These are phyloP conservation scores for Hemileccinum hortonii DNA, from an alignment of 1,284 basidiomycete species.

Conservation along the genomic window DNA sequence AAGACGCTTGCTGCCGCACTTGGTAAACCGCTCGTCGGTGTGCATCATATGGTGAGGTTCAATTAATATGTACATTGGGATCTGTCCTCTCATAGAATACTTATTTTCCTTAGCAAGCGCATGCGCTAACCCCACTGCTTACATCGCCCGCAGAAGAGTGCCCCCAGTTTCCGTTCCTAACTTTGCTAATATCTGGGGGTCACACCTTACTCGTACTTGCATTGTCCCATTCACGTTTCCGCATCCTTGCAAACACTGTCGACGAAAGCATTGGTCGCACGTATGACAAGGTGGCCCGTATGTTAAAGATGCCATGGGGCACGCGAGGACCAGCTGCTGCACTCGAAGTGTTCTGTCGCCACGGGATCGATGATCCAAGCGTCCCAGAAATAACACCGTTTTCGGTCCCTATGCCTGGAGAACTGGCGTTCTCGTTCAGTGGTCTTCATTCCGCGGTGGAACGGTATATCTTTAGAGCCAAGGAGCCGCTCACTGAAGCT, in stretches of 20 bases:
- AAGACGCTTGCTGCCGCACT: conserved; percentile 77
- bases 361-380: conserved; percentile 27
- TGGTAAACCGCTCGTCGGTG: conserved; percentile 80
- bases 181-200: conserved; percentile 85
- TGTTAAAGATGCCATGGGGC: conserved; percentile 66
- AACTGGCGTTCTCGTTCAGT: conserved; percentile 74
- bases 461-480: conserved; percentile 39
- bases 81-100: neutral
- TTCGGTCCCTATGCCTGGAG: conserved; percentile 52
- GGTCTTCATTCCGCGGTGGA: conserved; percentile 70
- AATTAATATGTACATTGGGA: neutral
- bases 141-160: conserved; percentile 49
- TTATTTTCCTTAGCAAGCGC: conserved; percentile 72
- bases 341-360: conserved; percentile 66
- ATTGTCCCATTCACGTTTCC: conserved; percentile 55
- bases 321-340: conserved; percentile 69
- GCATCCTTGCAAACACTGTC: conserved; percentile 70
- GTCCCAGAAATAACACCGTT: conserved; percentile 42
- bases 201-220: conserved; percentile 87
- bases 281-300: conserved; percentile 78
- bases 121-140: conserved; percentile 83
- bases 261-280: conserved; percentile 79
- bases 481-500: conserved; percentile 34
- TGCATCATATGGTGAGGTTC: conserved; percentile 85
- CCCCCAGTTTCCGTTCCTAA: conserved; percentile 83